These are phyloP conservation scores for Creolimax fragrantissima DNA, from an alignment of 78 protist species.

Conservation along the genomic window DNA sequence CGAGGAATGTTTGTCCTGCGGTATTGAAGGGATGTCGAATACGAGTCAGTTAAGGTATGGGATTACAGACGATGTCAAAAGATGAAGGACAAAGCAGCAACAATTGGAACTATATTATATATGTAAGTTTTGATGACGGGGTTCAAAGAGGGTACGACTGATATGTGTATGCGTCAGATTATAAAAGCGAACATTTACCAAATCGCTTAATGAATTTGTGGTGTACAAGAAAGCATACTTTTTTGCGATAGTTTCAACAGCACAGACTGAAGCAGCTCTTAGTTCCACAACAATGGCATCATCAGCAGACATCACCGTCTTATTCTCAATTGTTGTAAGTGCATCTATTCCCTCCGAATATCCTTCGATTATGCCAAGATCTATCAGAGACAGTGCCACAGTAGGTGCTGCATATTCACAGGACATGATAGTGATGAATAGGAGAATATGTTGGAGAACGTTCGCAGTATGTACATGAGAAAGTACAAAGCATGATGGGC, in stretches of 20 bases:
- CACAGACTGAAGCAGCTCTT: not conserved
- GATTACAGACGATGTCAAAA: not conserved
- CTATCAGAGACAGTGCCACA: not conserved
- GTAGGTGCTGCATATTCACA: not conserved
- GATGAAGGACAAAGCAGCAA: not conserved
- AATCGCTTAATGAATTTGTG: not conserved
- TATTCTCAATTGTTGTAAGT: no score
- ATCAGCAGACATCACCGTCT: not conserved
- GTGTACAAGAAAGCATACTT: not conserved
- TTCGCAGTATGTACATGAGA: no score
- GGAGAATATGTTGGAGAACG: no score
- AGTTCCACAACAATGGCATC: not conserved
- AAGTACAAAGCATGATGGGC: no score
- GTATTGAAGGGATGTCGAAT: no score
- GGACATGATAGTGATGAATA: no score
- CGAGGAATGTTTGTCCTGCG: not conserved
- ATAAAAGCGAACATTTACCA: not conserved
- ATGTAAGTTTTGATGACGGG: no score
- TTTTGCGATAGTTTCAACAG: not conserved
- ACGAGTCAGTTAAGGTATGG: not conserved
- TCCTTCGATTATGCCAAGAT: no score
- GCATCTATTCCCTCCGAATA: no score
- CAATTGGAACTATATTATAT: not conserved
- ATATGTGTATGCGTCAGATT: not conserved
- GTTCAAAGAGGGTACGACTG: not conserved